Percentiles rank a stretch among this genome's conserved stretches.
phyloP scores from a whole-genome alignment of 2,329 filamentous ascomycete species.

The Neopestalotiopsis clavispora region DNA sequence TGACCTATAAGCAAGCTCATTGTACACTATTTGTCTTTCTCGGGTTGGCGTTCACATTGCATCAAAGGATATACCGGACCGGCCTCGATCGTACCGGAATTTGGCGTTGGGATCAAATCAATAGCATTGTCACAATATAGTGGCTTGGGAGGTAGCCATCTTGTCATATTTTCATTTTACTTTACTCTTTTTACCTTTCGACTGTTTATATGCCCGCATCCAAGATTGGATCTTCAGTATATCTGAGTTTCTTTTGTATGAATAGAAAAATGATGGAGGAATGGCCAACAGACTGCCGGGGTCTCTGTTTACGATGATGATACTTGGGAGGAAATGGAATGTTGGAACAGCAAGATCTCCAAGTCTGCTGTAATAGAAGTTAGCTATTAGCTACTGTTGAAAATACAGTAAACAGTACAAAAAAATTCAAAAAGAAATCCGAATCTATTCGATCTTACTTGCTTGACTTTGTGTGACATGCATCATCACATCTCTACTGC shows the following conservation, averaged over 20 bases:
- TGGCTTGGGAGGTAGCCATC: conserved; percentile 7
- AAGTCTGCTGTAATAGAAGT: conserved; percentile 17
- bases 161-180: not conserved
- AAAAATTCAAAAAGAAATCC: conserved; percentile 8
- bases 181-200: not conserved
- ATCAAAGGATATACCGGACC: conserved; percentile 13
- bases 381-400: conserved; percentile 12
- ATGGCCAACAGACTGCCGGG: not conserved
- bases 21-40: conserved; percentile 6
- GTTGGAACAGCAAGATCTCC: conserved; percentile 6
- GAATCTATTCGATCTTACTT: not conserved
- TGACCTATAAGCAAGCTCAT: conserved; percentile 29
- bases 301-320: conserved; percentile 13
- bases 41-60: conserved; percentile 6
- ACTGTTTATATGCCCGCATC: conserved; percentile 15
- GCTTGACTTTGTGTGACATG: not conserved
- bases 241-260: not conserved
- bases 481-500: not conserved
- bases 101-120: conserved; percentile 13
- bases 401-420: conserved; percentile 8
- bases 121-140: not conserved
- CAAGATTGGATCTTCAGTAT: not conserved
- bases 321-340: not conserved
- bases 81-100: not conserved
- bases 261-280: conserved; percentile 7